phyloP scores from a whole-genome alignment of 73 alveolate species.

The Paraurostyla sp. region DNA sequence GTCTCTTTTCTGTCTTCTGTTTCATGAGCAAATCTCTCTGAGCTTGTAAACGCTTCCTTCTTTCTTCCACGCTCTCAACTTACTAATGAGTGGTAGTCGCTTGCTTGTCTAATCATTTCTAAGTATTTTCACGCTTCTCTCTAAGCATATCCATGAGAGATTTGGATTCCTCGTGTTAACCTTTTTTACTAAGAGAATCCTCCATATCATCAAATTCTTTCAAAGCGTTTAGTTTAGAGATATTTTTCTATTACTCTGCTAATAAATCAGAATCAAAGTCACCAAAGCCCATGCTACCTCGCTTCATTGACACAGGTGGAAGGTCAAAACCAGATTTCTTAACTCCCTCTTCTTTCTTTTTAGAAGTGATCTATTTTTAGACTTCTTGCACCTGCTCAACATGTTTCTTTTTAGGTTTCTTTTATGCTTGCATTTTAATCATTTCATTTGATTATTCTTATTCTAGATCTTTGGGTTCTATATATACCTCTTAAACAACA shows the following conservation, averaged over 20 bases:
- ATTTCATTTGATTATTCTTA: not conserved
- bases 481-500: not conserved
- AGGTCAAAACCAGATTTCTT: not conserved
- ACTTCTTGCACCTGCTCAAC: not conserved
- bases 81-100: not conserved
- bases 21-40: constrained; percentile 19
- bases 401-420: not conserved
- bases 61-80: constrained; percentile 31
- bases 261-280: constrained; percentile 11
- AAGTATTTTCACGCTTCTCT: constrained; percentile 31
- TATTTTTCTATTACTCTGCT: not conserved
- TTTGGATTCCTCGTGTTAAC: not conserved
- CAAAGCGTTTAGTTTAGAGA: constrained; percentile 2
- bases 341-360: not conserved
- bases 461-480: not conserved
- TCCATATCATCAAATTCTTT: constrained; percentile 50
- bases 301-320: constrained; percentile 50
- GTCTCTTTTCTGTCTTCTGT: constrained; percentile 50
- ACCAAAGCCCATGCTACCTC: constrained; percentile 40
- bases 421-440: not conserved
- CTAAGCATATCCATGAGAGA: constrained; percentile 20
- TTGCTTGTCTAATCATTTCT: not conserved
- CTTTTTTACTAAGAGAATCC: not conserved
- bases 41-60: constrained; percentile 47
- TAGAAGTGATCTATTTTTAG: not conserved